Evolutionary conservation across 2,329 filamentous ascomycete genomes (phyloP).

Genomic region (Scleromitrula shiraiana): DNA sequence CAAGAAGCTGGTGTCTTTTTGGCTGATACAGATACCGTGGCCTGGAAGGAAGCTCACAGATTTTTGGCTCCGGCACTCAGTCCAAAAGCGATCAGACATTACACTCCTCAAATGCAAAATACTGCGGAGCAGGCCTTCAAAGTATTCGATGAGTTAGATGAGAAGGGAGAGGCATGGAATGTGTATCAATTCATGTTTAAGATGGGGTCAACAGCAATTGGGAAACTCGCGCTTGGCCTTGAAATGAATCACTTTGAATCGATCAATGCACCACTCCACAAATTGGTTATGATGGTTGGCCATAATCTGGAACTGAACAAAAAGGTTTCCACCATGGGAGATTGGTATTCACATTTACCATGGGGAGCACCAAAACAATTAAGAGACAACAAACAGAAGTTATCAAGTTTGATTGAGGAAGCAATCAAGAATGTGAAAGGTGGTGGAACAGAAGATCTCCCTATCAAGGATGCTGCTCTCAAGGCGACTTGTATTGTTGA

Average conservation of each 20-base stretch:
- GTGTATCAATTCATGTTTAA: slow-evolving; percentile 44
- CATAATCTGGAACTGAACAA: slow-evolving; percentile 38
- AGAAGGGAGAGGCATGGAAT: slow-evolving; percentile 33
- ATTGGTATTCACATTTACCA: slow-evolving; percentile 38
- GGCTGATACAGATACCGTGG: slow-evolving; percentile 14
- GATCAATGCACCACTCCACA: slow-evolving; percentile 33
- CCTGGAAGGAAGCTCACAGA: slow-evolving; percentile 14
- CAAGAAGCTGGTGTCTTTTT: slow-evolving; percentile 16
- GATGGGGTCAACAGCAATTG: slow-evolving; percentile 36
- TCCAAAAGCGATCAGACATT: slow-evolving; percentile 32
- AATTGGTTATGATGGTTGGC: slow-evolving; percentile 34
- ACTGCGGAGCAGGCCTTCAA: slow-evolving; percentile 15
- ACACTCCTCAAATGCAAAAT: slow-evolving; percentile 19
- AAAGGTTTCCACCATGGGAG: slow-evolving; percentile 35
- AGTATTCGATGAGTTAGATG: slow-evolving; percentile 20
- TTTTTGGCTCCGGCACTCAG: slow-evolving; percentile 18
- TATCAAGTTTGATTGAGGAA: slow-evolving; percentile 34
- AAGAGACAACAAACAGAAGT: slow-evolving; percentile 21
- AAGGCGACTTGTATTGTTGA: slow-evolving; percentile 28
- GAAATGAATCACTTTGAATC: slow-evolving; percentile 38
- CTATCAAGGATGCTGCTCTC: slow-evolving; percentile 32
- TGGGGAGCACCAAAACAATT: slow-evolving; percentile 36
- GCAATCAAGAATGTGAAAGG: slow-evolving; percentile 28
- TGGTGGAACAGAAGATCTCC: slow-evolving; percentile 29
- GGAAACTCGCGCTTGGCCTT: slow-evolving; percentile 36